phyloP scores from a whole-genome alignment of 2,329 filamentous ascomycete species.

The Fusarium graminum region DNA sequence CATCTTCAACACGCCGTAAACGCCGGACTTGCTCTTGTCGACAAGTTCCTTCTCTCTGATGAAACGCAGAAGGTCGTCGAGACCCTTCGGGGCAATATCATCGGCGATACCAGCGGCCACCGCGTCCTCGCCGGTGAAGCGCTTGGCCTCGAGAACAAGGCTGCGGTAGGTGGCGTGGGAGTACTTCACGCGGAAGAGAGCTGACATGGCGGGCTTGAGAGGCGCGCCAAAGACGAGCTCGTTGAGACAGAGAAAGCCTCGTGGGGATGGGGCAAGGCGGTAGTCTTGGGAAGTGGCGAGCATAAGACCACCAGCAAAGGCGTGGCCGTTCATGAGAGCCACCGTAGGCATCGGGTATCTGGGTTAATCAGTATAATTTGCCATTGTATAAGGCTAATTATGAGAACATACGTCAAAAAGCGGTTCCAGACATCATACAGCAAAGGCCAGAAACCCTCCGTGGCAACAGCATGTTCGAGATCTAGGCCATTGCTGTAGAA shows the following conservation, averaged over 20 bases:
- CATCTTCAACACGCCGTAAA: slow-evolving; percentile 78
- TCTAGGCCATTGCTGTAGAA: slow-evolving; percentile 91
- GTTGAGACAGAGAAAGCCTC: slow-evolving; percentile 84
- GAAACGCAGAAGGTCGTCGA: slow-evolving; percentile 73
- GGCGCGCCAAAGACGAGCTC: slow-evolving; percentile 84
- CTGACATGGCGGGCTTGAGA: slow-evolving; percentile 79
- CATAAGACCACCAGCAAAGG: slow-evolving; percentile 87
- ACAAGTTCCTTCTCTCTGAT: slow-evolving; percentile 70
- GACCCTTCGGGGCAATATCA: slow-evolving; percentile 67
- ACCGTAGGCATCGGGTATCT: slow-evolving; percentile 84
- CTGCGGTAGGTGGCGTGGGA: slow-evolving; percentile 68
- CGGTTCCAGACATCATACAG: slow-evolving; percentile 76
- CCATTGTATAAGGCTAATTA: too few species aligned
- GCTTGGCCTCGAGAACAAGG: slow-evolving; percentile 79
- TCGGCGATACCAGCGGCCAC: slow-evolving; percentile 77
- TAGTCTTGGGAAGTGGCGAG: slow-evolving; percentile 86
- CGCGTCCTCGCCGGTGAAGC: slow-evolving; percentile 74
- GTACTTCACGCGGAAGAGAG: slow-evolving; percentile 80
- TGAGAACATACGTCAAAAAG: slow-evolving; percentile 57
- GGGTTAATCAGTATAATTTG: not conserved
- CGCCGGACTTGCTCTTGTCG: slow-evolving; percentile 72
- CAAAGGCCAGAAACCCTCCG: slow-evolving; percentile 71
- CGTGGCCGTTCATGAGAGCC: slow-evolving; percentile 83
- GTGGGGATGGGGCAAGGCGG: slow-evolving; percentile 77
- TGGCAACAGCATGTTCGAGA: slow-evolving; percentile 72